phyloP scores from a whole-genome alignment of 306 rosid species.

The Cotoneaster glaucophyllus region DNA sequence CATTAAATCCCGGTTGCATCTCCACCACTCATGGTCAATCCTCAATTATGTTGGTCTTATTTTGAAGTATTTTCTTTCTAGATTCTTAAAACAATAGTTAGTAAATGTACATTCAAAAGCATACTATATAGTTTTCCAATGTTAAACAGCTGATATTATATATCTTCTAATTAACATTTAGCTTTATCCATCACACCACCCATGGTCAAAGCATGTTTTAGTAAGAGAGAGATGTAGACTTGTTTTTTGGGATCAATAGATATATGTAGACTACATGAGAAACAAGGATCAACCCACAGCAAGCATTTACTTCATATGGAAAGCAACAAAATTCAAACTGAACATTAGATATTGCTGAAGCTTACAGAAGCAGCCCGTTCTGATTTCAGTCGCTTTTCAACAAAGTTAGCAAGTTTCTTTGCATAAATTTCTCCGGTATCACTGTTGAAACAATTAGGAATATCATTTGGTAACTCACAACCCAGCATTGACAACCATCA shows the following conservation, averaged over 20 bases:
- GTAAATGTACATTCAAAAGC: neutral
- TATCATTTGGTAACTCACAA: conserved; percentile 11
- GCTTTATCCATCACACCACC: neutral
- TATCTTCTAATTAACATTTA: neutral
- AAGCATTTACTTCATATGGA: conserved; percentile 9
- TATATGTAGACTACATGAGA: neutral
- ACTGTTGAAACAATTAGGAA: conserved; percentile 37
- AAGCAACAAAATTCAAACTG: conserved; percentile 13
- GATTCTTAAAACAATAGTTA: neutral
- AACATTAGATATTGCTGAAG: conserved; percentile 19
- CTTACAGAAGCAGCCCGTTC: conserved; percentile 99
- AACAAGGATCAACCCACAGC: neutral
- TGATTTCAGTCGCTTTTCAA: conserved; percentile 86
- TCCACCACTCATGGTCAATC: neutral
- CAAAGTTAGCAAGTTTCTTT: conserved; percentile 85
- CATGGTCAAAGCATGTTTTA: neutral
- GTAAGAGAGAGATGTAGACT: neutral
- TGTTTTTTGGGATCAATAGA: neutral
- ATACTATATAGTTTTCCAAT: neutral
- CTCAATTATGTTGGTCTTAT: neutral
- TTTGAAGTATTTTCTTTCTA: neutral
- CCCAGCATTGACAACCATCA: neutral
- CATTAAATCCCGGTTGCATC: neutral
- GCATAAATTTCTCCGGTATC: conserved; percentile 79
- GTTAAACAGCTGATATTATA: neutral